Conservation (phyloP, 495 filamentous ascomycete genomes). For the Lophiotrema nucula region DNA sequence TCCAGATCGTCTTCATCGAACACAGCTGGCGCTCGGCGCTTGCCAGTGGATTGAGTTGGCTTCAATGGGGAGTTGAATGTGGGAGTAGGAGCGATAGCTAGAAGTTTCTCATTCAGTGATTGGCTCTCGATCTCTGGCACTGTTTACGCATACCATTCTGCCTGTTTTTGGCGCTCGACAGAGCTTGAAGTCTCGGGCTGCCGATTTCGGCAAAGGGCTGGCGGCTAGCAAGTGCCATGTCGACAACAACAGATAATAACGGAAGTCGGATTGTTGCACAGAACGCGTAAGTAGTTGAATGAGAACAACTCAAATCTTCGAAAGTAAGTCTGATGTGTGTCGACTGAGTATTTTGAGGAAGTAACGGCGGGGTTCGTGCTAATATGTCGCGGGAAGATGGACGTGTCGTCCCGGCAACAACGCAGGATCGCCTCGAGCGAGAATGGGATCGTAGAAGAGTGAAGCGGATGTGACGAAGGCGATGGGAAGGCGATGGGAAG, state of each 20-base stretch:
- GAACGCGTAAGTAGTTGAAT: no score
- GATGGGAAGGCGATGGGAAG: neutral
- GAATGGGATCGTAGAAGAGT: slow-evolving; percentile 2
- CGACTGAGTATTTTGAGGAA: no score
- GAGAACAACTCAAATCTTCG: no score
- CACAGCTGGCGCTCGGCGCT: slow-evolving; percentile 41
- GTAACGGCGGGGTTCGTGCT: no score
- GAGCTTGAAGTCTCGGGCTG: slow-evolving; percentile 44
- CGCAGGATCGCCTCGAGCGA: neutral
- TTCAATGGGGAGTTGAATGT: slow-evolving; percentile 31
- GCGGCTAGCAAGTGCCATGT: slow-evolving; percentile 40
- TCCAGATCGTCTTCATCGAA: slow-evolving; percentile 65
- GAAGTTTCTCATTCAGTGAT: slow-evolving; percentile 13
- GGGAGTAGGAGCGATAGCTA: slow-evolving; percentile 19
- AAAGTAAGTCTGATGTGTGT: no score
- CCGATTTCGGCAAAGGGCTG: slow-evolving; percentile 45
- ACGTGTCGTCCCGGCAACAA: slow-evolving; percentile 21
- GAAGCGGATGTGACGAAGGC: neutral
- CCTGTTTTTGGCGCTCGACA: slow-evolving; percentile 55
- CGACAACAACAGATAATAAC: neutral
- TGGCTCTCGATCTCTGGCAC: neutral
- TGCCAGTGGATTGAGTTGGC: slow-evolving; percentile 36
- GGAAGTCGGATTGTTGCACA: neutral
- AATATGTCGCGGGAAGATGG: neutral
- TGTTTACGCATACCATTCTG: slow-evolving; percentile 52